A percentile compares a stretch with the other conserved stretches of the same genome.
These are phyloP conservation scores for Diaporthe helianthi DNA, from an alignment of 2,329 filamentous ascomycete genomes.

Conservation along the genomic window DNA sequence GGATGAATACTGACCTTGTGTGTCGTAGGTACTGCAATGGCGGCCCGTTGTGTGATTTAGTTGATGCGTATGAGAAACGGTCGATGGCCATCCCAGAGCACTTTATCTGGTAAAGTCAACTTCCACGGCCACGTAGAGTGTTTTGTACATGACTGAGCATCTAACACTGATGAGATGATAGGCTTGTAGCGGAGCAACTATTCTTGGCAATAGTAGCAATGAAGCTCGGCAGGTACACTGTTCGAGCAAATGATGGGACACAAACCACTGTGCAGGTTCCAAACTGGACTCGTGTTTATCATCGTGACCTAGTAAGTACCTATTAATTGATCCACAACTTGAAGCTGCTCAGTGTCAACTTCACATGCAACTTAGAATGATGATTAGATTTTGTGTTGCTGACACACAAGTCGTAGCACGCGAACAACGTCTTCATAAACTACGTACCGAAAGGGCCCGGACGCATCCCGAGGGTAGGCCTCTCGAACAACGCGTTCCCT, in stretches of 20 bases:
- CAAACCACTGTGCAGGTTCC: background rate
- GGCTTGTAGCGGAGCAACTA: slow-evolving; percentile 7
- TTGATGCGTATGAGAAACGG: background rate
- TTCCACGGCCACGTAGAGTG: too few species aligned
- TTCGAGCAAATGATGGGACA: too few species aligned
- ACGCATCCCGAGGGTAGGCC: background rate
- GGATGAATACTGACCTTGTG: background rate
- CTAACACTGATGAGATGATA: background rate
- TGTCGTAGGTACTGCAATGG: slow-evolving; percentile 3
- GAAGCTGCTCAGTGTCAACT: background rate
- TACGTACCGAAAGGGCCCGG: background rate
- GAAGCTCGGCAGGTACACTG: background rate
- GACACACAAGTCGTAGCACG: background rate
- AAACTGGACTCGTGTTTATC: background rate
- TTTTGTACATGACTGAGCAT: background rate
- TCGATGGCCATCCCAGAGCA: background rate
- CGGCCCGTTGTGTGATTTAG: background rate
- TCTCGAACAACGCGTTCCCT: background rate
- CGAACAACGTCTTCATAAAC: slow-evolving; percentile 12
- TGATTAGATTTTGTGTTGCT: background rate
- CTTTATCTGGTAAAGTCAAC: background rate
- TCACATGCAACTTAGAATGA: too few species aligned
- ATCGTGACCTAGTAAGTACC: slow-evolving; percentile 3
- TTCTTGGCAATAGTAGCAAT: background rate
- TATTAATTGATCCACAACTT: too few species aligned